Conservation (phyloP, 1,284 basidiomycete genomes). For the Porodaedalea pini region DNA sequence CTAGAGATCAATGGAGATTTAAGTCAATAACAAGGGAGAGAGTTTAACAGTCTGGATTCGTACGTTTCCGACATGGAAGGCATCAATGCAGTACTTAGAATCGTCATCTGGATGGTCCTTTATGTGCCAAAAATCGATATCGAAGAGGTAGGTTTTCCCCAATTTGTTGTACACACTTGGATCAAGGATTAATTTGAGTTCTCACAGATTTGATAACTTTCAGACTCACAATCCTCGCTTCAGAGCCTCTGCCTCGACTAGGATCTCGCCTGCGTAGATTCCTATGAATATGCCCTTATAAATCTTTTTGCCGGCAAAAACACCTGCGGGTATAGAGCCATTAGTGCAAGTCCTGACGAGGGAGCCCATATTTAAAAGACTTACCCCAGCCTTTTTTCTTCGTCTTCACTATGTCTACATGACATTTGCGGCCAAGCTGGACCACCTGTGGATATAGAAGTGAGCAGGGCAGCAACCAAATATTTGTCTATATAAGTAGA, state of each 20-base stretch:
- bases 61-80: slow-evolving; percentile 85
- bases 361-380: slow-evolving; percentile 21
- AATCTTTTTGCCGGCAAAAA: slow-evolving; percentile 68
- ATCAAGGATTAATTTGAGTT: slow-evolving; percentile 12
- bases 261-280: slow-evolving; percentile 80
- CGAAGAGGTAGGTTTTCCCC: slow-evolving; percentile 82
- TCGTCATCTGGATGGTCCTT: slow-evolving; percentile 31
- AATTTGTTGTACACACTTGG: slow-evolving; percentile 71
- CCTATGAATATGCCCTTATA: slow-evolving; percentile 72
- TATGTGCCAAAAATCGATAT: slow-evolving; percentile 75
- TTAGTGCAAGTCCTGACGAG: not conserved
- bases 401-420: slow-evolving; percentile 67
- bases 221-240: slow-evolving; percentile 57
- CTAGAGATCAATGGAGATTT: slow-evolving; percentile 35
- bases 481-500: not conserved
- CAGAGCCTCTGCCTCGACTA: slow-evolving; percentile 67
- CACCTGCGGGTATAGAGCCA: slow-evolving; percentile 41
- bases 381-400: slow-evolving; percentile 78
- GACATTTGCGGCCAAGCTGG: slow-evolving; percentile 68
- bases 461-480: not conserved
- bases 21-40: slow-evolving; percentile 14
- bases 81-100: slow-evolving; percentile 63
- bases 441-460: slow-evolving; percentile 55
- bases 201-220: slow-evolving; percentile 1
- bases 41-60: slow-evolving; percentile 38